phyloP scores from a whole-genome alignment of 2,329 filamentous ascomycete species.

The Aspergillus jensenii region DNA sequence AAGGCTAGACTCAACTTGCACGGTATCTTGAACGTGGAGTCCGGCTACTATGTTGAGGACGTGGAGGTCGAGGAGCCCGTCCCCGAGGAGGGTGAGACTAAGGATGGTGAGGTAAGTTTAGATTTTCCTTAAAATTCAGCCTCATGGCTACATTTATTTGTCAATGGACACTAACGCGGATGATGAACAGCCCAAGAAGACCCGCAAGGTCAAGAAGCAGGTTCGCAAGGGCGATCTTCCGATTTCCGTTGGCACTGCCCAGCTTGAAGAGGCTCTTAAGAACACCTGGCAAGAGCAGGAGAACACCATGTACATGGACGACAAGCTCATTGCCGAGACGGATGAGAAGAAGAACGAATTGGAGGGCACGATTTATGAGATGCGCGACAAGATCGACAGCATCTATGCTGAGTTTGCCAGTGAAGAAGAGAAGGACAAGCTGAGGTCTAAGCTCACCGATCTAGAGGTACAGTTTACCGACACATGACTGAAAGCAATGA shows the following conservation, averaged over 20 bases:
- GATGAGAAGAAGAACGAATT: constrained; percentile 99
- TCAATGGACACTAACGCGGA: constrained; percentile 80
- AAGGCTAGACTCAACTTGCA: constrained; percentile 97
- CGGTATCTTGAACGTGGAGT: constrained; percentile 94
- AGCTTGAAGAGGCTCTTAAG: constrained; percentile 70
- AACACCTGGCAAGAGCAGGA: constrained; percentile 75
- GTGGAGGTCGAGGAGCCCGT: constrained; percentile 94
- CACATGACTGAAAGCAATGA: not conserved
- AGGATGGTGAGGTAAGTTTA: constrained; percentile 48
- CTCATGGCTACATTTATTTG: constrained; percentile 45
- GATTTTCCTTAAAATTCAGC: not conserved
- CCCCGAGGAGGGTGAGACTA: constrained; percentile 63
- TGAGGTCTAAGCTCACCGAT: constrained; percentile 78
- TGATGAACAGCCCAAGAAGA: constrained; percentile 73
- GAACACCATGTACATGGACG: constrained; percentile 89
- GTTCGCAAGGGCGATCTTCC: constrained; percentile 95
- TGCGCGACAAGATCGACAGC: constrained; percentile 92
- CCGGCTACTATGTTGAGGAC: constrained; percentile 96
- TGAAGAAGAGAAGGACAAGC: constrained; percentile 87
- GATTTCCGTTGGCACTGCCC: constrained; percentile 77
- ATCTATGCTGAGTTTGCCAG: constrained; percentile 84
- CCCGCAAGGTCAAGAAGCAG: constrained; percentile 98
- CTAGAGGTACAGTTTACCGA: constrained; percentile 69
- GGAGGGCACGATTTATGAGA: constrained; percentile 94
- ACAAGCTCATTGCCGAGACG: constrained; percentile 96